Percentiles rank a stretch among this genome's conserved stretches.
phyloP scores from a whole-genome alignment of 2,329 filamentous ascomycete species.

The Rutstroemia sp. region DNA sequence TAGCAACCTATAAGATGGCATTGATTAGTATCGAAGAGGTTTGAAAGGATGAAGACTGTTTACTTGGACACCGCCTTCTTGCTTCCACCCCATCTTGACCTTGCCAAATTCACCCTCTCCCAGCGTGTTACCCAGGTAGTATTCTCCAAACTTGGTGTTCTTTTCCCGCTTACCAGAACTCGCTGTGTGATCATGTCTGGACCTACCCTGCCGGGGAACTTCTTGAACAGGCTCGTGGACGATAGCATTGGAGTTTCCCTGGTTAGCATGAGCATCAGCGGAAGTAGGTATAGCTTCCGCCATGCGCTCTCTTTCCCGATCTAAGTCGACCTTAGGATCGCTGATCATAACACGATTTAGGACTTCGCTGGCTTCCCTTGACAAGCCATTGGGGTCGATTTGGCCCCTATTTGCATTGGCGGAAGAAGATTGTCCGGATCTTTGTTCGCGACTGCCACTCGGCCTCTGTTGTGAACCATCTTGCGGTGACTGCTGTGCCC shows the following conservation, averaged over 20 bases:
- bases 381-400: slow-evolving; percentile 48
- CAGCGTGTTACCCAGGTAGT: slow-evolving; percentile 90
- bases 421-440: slow-evolving; percentile 30
- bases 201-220: slow-evolving; percentile 36
- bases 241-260: slow-evolving; percentile 40
- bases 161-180: slow-evolving; percentile 49
- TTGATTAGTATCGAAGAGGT: not conserved
- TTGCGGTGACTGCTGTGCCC: slow-evolving; percentile 35
- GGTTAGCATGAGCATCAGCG: slow-evolving; percentile 37
- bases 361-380: slow-evolving; percentile 71
- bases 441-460: slow-evolving; percentile 34
- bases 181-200: slow-evolving; percentile 48
- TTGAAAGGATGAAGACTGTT: slow-evolving; percentile 12
- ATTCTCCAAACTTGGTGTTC: slow-evolving; percentile 87
- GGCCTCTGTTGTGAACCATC: slow-evolving; percentile 38
- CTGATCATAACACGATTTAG: slow-evolving; percentile 71
- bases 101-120: slow-evolving; percentile 98
- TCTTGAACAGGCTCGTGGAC: slow-evolving; percentile 44
- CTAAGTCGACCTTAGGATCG: slow-evolving; percentile 66
- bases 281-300: slow-evolving; percentile 46
- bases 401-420: slow-evolving; percentile 13
- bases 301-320: slow-evolving; percentile 63
- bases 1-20: slow-evolving; percentile 62
- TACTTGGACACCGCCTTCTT: slow-evolving; percentile 81
- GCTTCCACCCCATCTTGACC: slow-evolving; percentile 97